These are phyloP conservation scores for Linnemannia zychae DNA, from an alignment of 192 early-diverging fungal species.

Conservation along the genomic window DNA sequence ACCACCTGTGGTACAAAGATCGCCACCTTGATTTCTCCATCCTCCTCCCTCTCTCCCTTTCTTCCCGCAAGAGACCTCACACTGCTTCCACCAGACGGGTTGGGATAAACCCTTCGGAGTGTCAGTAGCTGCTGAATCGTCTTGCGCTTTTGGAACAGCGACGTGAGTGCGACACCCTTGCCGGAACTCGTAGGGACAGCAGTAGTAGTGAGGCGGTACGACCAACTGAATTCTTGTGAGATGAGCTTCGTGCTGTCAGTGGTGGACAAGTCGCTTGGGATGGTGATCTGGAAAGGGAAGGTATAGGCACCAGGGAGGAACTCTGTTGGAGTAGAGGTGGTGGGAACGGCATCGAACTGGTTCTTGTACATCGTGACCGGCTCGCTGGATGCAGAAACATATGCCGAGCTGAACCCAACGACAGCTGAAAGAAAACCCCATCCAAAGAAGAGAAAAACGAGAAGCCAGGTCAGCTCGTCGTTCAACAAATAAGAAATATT, in stretches of 20 bases:
- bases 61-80: neutral
- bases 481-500: too few species aligned
- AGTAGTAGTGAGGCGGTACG: constrained; percentile 4
- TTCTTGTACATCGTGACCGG: neutral
- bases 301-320: constrained; percentile 7
- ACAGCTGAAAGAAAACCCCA: neutral
- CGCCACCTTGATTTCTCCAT: neutral
- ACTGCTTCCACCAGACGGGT: neutral
- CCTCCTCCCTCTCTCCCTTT: neutral
- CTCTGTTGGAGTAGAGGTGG: neutral
- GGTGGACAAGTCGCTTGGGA: constrained; percentile 19
- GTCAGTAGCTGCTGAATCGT: neutral
- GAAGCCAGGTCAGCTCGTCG: neutral
- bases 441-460: neutral
- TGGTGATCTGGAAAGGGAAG: constrained; percentile 8
- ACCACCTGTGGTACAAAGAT: neutral
- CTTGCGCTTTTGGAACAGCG: neutral
- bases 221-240: neutral
- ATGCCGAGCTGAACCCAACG: neutral
- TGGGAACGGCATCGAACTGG: neutral
- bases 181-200: neutral
- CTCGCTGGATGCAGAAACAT: neutral
- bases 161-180: neutral
- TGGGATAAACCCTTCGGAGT: neutral
- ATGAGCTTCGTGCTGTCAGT: neutral